A percentile compares a stretch with the other conserved stretches of the same genome.
Conservation (phyloP, 2,329 filamentous ascomycete genomes). For the Alternaria triticina region DNA sequence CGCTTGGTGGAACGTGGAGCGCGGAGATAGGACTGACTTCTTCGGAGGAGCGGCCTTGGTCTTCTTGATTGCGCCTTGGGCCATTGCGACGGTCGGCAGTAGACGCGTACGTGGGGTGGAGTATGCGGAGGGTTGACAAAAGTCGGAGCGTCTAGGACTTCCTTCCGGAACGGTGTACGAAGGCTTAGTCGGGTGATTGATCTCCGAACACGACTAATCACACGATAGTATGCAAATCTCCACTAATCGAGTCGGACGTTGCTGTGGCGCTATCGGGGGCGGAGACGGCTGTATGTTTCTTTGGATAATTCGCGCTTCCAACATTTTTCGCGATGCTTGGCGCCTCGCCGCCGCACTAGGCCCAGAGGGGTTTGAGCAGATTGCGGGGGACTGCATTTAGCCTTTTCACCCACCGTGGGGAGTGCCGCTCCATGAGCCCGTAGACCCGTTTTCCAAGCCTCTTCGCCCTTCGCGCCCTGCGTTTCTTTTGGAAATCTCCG, state of each 20-base stretch:
- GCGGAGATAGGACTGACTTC: constrained; percentile 42
- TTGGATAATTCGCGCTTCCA: constrained; percentile 18
- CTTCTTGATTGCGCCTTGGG: constrained; percentile 59
- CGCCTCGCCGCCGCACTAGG: constrained; percentile 8
- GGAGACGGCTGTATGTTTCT: constrained; percentile 7
- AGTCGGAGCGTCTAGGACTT: not conserved
- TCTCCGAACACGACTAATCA: not conserved
- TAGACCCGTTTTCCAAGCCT: constrained; percentile 36
- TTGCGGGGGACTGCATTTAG: constrained; percentile 36
- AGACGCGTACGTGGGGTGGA: constrained; percentile 7
- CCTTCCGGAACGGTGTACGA: not conserved
- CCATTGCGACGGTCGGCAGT: constrained; percentile 44
- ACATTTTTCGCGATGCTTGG: constrained; percentile 22
- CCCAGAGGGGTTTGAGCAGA: constrained; percentile 9
- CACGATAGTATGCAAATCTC: not conserved
- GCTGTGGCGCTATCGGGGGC: not conserved
- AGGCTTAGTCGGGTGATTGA: not conserved
- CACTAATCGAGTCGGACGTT: not conserved
- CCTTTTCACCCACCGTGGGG: constrained; percentile 28
- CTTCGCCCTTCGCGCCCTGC: not conserved
- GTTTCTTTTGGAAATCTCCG: not conserved
- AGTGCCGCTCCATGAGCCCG: constrained; percentile 30
- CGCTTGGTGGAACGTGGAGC: not conserved
- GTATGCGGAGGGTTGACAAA: constrained; percentile 3
- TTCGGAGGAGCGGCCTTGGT: constrained; percentile 45